Percentiles rank a stretch among this genome's conserved stretches.
These are phyloP conservation scores for Lepidium sativum DNA, from an alignment of 345 rosid species.

Conservation along the genomic window DNA sequence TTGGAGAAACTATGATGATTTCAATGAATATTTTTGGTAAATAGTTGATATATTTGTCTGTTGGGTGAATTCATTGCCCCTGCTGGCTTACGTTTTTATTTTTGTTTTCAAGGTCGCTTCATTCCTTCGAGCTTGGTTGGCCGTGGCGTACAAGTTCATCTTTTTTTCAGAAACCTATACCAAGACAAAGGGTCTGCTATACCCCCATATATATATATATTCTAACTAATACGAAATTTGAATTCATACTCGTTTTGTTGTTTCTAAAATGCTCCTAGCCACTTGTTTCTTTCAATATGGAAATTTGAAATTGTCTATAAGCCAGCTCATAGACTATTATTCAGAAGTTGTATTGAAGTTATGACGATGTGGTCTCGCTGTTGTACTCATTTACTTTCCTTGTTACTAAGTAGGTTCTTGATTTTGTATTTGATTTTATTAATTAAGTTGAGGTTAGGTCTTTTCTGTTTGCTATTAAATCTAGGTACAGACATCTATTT, in stretches of 20 bases:
- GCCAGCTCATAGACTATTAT: slow-evolving; percentile 3
- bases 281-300: not conserved
- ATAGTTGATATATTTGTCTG: not conserved
- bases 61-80: not conserved
- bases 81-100: slow-evolving; percentile 11
- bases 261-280: not conserved
- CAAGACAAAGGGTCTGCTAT: slow-evolving; percentile 55
- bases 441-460: not conserved
- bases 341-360: slow-evolving; percentile 14
- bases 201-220: not conserved
- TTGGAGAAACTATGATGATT: slow-evolving; percentile 99
- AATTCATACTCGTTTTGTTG: slow-evolving; percentile 2
- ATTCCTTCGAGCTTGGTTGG: slow-evolving; percentile 90
- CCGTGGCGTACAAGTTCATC: slow-evolving; percentile 66
- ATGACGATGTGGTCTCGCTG: not conserved
- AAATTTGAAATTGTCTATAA: not conserved
- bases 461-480: not conserved
- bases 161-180: slow-evolving; percentile 72
- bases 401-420: slow-evolving; percentile 2
- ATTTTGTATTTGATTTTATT: not conserved
- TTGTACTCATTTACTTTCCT: slow-evolving; percentile 6
- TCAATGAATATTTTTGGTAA: slow-evolving; percentile 92
- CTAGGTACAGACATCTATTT: not conserved
- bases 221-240: not conserved
- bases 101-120: slow-evolving; percentile 60